Conservation (phyloP, 352 stramenopile species). For the Thraustochytrium striatum region DNA sequence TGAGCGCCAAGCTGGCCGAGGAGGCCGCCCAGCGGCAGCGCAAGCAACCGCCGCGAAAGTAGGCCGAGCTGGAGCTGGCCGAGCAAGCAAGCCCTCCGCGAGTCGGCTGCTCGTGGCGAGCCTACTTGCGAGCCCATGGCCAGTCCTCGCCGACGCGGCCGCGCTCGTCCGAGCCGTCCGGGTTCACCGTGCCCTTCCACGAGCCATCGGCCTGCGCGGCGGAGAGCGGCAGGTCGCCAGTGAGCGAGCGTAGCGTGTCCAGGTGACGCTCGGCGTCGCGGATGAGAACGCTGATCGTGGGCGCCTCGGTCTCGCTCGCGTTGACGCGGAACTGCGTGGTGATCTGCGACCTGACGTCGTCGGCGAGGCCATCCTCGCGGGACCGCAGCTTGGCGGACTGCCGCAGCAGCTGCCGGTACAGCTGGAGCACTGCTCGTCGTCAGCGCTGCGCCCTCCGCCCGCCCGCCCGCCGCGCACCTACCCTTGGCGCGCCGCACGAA, state of each 20-base stretch:
- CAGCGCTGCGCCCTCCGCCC: not conserved
- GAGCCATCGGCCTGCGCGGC: not conserved
- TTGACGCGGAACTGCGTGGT: no score
- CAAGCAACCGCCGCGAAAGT: not conserved
- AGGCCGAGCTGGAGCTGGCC: no score
- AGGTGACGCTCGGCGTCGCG: not conserved
- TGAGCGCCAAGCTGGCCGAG: slow-evolving; percentile 7
- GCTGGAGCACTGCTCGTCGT: slow-evolving; percentile 23
- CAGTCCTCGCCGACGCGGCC: slow-evolving; percentile 29
- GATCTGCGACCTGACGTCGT: not conserved
- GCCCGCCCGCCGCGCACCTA: not conserved
- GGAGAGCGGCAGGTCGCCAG: not conserved
- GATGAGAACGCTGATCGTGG: not conserved
- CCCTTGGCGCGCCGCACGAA: slow-evolving; percentile 16
- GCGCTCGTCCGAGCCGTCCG: slow-evolving; percentile 38
- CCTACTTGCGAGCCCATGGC: slow-evolving; percentile 12
- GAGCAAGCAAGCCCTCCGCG: no score
- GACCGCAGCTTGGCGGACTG: not conserved
- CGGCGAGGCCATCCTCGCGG: not conserved
- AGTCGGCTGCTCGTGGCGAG: no score
- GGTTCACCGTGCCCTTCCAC: slow-evolving; percentile 29
- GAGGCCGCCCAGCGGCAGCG: slow-evolving; percentile 2
- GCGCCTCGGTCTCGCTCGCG: not conserved
- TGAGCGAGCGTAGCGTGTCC: not conserved
- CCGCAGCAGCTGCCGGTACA: slow-evolving; percentile 9